phyloP scores from a whole-genome alignment of 2,329 filamentous ascomycete species.

The Alternaria gaisen region DNA sequence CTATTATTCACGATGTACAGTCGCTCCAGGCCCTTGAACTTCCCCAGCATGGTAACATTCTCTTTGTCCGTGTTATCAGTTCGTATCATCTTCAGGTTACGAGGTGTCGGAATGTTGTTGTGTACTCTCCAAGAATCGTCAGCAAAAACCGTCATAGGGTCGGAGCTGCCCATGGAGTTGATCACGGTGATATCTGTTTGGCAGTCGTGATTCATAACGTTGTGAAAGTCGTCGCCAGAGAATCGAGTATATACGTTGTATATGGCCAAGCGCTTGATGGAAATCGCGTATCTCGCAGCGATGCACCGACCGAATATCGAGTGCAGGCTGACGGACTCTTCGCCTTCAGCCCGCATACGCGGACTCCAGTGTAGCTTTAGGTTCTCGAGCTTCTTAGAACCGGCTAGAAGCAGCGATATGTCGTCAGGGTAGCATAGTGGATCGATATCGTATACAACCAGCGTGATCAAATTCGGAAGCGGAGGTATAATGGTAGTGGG shows the following conservation, averaged over 20 bases:
- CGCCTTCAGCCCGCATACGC: constrained; percentile 67
- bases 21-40: constrained; percentile 57
- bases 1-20: constrained; percentile 61
- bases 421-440: constrained; percentile 72
- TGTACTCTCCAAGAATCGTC: constrained; percentile 63
- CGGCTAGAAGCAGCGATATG: constrained; percentile 63
- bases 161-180: constrained; percentile 60
- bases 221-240: constrained; percentile 55
- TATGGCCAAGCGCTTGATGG: constrained; percentile 61
- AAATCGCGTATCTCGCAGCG: constrained; percentile 56
- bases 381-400: constrained; percentile 63
- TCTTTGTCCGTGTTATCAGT: constrained; percentile 59
- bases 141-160: constrained; percentile 61
- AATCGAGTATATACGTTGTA: constrained; percentile 68
- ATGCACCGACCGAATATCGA: constrained; percentile 66
- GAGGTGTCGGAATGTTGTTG: constrained; percentile 34
- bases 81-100: constrained; percentile 58
- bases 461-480: constrained; percentile 62
- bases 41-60: constrained; percentile 54
- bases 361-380: constrained; percentile 68
- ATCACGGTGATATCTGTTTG: constrained; percentile 63
- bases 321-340: constrained; percentile 64
- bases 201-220: constrained; percentile 52
- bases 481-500: constrained; percentile 65
- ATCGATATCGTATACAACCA: constrained; percentile 68